phyloP scores from a whole-genome alignment of 164 flowering plant genomes.

The Litsea cubeba region DNA sequence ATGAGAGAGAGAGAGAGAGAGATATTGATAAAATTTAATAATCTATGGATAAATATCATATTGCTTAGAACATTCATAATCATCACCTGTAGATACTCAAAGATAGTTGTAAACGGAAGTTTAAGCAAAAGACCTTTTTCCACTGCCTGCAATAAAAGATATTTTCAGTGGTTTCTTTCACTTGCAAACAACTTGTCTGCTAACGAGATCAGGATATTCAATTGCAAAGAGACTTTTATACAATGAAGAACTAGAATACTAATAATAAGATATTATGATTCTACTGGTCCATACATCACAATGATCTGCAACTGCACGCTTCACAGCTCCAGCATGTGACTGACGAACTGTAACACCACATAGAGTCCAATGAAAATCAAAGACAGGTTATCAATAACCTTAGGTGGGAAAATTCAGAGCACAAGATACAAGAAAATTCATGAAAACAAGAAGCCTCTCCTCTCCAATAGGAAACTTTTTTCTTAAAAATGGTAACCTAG shows the following conservation, averaged over 20 bases:
- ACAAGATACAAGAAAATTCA: background rate
- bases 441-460: background rate
- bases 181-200: background rate
- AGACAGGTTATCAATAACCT: background rate
- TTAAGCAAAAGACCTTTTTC: conserved; percentile 54
- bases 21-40: too few relatives aligned
- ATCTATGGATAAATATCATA: too few relatives aligned
- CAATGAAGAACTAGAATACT: background rate
- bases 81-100: conserved; percentile 90
- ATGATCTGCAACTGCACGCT: conserved; percentile 52
- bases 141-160: conserved; percentile 51
- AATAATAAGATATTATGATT: conserved; percentile 6
- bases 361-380: background rate
- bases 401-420: background rate
- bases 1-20: too few relatives aligned
- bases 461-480: background rate
- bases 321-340: conserved; percentile 52
- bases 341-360: conserved; percentile 44
- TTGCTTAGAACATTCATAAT: too few relatives aligned
- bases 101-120: conserved; percentile 80
- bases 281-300: conserved; percentile 42
- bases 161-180: conserved; percentile 1
- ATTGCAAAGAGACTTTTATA: background rate
- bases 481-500: too few relatives aligned
- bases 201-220: background rate